Evolutionary conservation across 345 rosid species (phyloP).

Genomic region (Pistacia atlantica): DNA sequence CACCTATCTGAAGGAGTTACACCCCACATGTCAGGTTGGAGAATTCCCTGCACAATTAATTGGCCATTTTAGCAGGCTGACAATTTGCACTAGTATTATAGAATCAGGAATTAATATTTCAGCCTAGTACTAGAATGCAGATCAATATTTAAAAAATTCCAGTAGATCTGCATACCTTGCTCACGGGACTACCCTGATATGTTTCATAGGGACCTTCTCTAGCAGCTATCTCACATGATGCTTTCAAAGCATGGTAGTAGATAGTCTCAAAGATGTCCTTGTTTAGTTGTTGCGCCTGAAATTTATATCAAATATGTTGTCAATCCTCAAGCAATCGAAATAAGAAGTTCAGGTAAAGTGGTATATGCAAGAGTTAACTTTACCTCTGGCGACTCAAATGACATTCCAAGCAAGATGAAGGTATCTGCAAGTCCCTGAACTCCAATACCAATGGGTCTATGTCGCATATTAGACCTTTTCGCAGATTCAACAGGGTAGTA

Average conservation of each 20-base stretch:
- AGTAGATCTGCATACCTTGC: slow-evolving; percentile 61
- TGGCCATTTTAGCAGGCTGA: slow-evolving; percentile 12
- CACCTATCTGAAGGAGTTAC: slow-evolving; percentile 68
- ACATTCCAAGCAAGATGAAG: slow-evolving; percentile 87
- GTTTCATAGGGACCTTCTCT: slow-evolving; percentile 83
- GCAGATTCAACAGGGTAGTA: slow-evolving; percentile 93
- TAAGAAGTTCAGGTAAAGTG: background rate
- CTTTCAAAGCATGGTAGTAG: slow-evolving; percentile 77
- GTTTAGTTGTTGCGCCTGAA: slow-evolving; percentile 81
- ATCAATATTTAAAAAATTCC: no score
- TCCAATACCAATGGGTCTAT: slow-evolving; percentile 93
- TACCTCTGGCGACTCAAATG: slow-evolving; percentile 91
- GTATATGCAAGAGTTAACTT: background rate
- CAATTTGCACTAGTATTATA: background rate
- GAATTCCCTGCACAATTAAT: slow-evolving; percentile 61
- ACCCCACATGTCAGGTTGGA: slow-evolving; percentile 96
- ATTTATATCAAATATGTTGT: slow-evolving; percentile 15
- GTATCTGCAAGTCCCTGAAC: slow-evolving; percentile 96
- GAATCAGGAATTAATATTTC: background rate
- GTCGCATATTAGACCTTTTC: slow-evolving; percentile 69
- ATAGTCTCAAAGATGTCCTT: slow-evolving; percentile 93
- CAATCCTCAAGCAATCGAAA: slow-evolving; percentile 9
- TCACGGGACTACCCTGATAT: slow-evolving; percentile 77
- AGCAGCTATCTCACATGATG: slow-evolving; percentile 71
- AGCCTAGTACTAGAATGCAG: background rate